phyloP scores from a whole-genome alignment of 306 rosid species.

The Glycyrrhiza uralensis region DNA sequence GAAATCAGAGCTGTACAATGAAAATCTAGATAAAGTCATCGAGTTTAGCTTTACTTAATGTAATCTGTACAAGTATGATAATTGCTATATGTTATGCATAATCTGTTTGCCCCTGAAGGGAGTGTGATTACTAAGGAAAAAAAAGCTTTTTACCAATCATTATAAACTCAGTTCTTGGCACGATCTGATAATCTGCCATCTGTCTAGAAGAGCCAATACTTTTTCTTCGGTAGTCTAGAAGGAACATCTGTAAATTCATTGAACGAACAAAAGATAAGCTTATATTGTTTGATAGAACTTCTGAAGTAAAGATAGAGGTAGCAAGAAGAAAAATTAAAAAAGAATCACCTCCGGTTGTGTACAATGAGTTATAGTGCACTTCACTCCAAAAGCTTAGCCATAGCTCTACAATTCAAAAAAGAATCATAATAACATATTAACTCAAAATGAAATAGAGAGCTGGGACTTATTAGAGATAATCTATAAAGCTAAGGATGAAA shows the following conservation, averaged over 20 bases:
- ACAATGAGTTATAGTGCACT: slow-evolving; percentile 91
- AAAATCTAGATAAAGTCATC: background rate
- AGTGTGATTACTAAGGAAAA: background rate
- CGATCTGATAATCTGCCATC: slow-evolving; percentile 15
- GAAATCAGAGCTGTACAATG: slow-evolving; percentile 19
- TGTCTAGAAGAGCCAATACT: slow-evolving; percentile 88
- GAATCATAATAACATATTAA: background rate
- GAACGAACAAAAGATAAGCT: background rate
- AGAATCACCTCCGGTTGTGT: slow-evolving; percentile 65
- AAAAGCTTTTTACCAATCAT: background rate
- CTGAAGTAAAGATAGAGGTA: background rate
- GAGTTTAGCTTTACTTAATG: background rate
- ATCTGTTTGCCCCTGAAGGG: slow-evolving; percentile 1
- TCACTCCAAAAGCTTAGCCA: slow-evolving; percentile 99
- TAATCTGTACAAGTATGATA: slow-evolving; percentile 11
- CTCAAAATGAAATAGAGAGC: slow-evolving; percentile 3
- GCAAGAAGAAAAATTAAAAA: background rate
- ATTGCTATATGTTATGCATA: background rate
- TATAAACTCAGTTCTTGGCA: background rate
- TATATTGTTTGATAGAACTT: background rate
- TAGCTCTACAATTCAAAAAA: slow-evolving; percentile 44
- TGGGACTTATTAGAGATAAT: background rate
- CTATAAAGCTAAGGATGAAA: background rate
- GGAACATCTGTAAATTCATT: slow-evolving; percentile 75
- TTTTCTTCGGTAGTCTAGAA: slow-evolving; percentile 53